These are phyloP conservation scores for Lantana camara DNA, from an alignment of 257 asterid genomes.

Conservation along the genomic window DNA sequence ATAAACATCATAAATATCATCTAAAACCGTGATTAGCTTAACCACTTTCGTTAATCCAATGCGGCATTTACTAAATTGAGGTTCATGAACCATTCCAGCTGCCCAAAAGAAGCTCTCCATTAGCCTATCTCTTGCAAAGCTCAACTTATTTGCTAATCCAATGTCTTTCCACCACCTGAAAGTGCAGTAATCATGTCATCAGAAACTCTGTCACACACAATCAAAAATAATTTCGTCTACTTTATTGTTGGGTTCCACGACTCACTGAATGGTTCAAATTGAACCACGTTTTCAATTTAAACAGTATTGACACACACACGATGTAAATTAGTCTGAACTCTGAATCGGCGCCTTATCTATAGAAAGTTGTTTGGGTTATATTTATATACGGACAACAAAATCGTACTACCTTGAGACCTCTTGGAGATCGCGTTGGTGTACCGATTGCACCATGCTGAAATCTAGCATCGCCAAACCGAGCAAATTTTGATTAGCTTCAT, in stretches of 20 bases:
- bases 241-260: too few relatives aligned
- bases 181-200: not conserved
- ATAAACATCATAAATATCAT: conserved; percentile 28
- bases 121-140: conserved; percentile 34
- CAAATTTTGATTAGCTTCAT: not conserved
- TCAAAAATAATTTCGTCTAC: too few relatives aligned
- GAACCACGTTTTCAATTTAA: too few relatives aligned
- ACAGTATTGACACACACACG: too few relatives aligned
- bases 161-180: conserved; percentile 37
- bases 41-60: conserved; percentile 23
- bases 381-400: too few relatives aligned
- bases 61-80: conserved; percentile 4
- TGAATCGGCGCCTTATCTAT: too few relatives aligned
- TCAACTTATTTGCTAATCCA: conserved; percentile 33
- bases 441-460: conserved; percentile 33
- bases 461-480: conserved; percentile 19
- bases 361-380: too few relatives aligned
- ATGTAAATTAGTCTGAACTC: too few relatives aligned
- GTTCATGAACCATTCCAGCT: too few relatives aligned
- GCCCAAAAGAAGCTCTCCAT: too few relatives aligned
- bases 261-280: too few relatives aligned
- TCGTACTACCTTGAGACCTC: conserved; percentile 32
- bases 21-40: conserved; percentile 18
- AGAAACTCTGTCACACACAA: too few relatives aligned
- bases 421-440: conserved; percentile 31